phyloP scores from a whole-genome alignment of 1,139 yeast species.

The Sugiyamaella castrensis region DNA sequence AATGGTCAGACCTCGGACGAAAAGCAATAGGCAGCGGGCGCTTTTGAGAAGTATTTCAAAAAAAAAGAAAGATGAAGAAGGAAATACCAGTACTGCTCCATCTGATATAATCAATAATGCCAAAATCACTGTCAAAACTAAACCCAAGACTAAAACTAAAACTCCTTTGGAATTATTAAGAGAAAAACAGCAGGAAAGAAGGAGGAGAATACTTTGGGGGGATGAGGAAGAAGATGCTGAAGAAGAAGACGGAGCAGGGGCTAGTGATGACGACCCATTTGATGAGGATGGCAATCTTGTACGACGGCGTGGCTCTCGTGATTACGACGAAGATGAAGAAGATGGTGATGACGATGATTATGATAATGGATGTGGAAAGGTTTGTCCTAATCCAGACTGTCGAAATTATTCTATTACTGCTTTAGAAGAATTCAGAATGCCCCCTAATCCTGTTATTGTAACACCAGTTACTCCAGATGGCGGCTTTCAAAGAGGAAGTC shows the following conservation, averaged over 20 bases:
- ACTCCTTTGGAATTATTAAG: conserved; percentile 15
- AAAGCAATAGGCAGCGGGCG: conserved; percentile 19
- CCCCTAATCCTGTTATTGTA: conserved; percentile 20
- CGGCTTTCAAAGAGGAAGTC: conserved; percentile 5
- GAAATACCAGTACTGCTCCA: background rate
- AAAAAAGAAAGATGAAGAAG: conserved; percentile 8
- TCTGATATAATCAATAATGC: background rate
- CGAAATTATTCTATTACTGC: conserved; percentile 17
- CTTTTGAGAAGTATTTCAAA: conserved; percentile 11
- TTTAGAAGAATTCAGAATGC: conserved; percentile 18
- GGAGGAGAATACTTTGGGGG: conserved; percentile 19
- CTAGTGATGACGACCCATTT: conserved; percentile 2
- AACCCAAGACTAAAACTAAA: background rate
- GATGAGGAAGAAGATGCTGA: conserved; percentile 16
- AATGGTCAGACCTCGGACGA: conserved; percentile 21
- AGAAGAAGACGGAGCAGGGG: conserved; percentile 10
- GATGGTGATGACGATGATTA: background rate
- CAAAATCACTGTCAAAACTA: background rate
- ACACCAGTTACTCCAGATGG: conserved; percentile 14
- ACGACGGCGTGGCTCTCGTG: too few species aligned
- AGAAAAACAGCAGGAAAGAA: conserved; percentile 19
- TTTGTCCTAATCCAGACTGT: conserved; percentile 24
- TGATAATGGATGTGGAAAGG: conserved; percentile 10
- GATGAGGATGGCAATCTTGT: background rate
- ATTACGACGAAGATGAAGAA: background rate